Evolutionary conservation across 2,329 filamentous ascomycete species (phyloP), one percentile per base, ranked within the genome.

Genomic region (Colletotrichum sp.): DNA sequence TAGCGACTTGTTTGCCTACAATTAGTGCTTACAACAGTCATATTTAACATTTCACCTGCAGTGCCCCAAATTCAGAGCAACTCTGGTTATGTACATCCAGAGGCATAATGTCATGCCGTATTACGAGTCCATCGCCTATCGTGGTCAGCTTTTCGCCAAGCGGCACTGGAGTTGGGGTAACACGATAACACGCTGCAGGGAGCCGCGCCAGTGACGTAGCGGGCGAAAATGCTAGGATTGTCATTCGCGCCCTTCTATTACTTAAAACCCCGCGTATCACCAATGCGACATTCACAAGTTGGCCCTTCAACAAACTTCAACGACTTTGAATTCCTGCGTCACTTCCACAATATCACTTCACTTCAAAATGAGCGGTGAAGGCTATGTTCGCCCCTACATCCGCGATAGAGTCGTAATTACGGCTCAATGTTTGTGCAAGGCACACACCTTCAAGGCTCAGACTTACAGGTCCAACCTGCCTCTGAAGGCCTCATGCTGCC

Each of bases 381-480:
- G 44, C 16, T 59, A 75, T 75, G 68, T 5, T 6, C 1, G 49
- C 6, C 1, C 44, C n/a, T 49, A 49, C 44, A 49, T 49, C 10
- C 44, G 44, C 16, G 57, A 70, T 5, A 28, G 10, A 9, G 21
- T 72, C 57, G 59, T 34, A 1, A 69, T 76, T 10, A 76, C 67
- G 49, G 71, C 75, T 6, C 84, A 85, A 60, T 90, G 89, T 73
- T 84, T 89, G 13, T 90, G 88, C 84, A 85, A 85, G 71, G 73
- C 80, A 0, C 84, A 89, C 76, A 82, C 73, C 16, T 89, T 88
- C 82, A 84, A 79, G 8, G 71, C 44, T 49, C 84, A 89, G 76
- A 82, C 73, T 16, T 89, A 87, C 82, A 84, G 79, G 6, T 70
- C 84, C 2, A 28, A 77, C 1, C 83, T 90, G 4, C 89, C 88